These are phyloP conservation scores for Suhomyces anneliseae DNA, from an alignment of 1,139 yeast species.

Conservation along the genomic window DNA sequence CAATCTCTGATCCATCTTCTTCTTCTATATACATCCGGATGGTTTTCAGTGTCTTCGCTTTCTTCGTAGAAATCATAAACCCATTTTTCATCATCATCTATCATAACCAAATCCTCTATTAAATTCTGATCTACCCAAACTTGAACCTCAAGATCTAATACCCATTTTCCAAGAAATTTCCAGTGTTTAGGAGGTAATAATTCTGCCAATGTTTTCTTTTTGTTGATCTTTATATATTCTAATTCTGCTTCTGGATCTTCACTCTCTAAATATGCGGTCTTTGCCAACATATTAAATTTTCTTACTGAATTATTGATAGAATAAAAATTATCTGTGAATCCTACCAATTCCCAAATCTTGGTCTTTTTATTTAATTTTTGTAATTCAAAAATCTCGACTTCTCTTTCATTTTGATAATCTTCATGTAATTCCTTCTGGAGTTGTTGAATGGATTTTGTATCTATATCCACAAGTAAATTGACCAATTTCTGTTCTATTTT, in stretches of 20 bases:
- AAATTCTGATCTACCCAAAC: constrained; percentile 56
- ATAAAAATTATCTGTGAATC: constrained; percentile 57
- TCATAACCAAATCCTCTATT: constrained; percentile 52
- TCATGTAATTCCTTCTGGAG: neutral
- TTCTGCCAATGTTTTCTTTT: constrained; percentile 27
- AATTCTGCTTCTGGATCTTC: constrained; percentile 1
- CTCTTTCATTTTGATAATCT: constrained; percentile 2
- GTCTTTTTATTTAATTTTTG: constrained; percentile 53
- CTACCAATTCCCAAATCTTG: constrained; percentile 61
- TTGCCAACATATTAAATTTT: constrained; percentile 13
- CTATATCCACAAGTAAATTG: constrained; percentile 24
- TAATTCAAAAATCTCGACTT: constrained; percentile 70
- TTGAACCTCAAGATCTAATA: constrained; percentile 56
- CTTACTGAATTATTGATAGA: constrained; percentile 40
- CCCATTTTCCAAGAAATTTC: constrained; percentile 57
- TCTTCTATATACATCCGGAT: constrained; percentile 37
- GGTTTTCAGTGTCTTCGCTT: constrained; percentile 9
- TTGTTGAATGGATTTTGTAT: neutral
- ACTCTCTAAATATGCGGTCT: constrained; percentile 8
- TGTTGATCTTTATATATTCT: constrained; percentile 12
- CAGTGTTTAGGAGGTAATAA: constrained; percentile 59
- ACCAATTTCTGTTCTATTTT: constrained; percentile 41
- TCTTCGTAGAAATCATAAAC: constrained; percentile 54
- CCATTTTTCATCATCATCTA: constrained; percentile 76
- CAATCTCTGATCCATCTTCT: constrained; percentile 55